Percentiles rank a stretch among this genome's conserved stretches.
phyloP scores from a whole-genome alignment of 2,329 filamentous ascomycete genomes.

The Penicillium sp. region DNA sequence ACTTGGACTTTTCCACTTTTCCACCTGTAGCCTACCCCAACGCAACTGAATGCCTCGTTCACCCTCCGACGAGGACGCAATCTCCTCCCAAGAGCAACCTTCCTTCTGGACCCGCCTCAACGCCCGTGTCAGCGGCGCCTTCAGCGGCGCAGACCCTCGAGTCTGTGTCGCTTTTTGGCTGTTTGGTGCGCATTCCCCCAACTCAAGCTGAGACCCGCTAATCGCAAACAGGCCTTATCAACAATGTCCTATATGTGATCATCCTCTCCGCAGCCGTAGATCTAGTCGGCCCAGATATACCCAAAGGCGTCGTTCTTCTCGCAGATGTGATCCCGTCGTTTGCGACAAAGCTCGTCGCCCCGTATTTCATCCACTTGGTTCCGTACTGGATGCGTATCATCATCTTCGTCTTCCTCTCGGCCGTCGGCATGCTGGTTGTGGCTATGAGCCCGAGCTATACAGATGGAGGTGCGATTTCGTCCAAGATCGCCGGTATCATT shows the following conservation, averaged over 20 bases:
- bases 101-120: conserved; percentile 75
- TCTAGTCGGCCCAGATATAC: conserved; percentile 81
- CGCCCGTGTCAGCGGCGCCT: conserved; percentile 63
- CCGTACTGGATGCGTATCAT: conserved; percentile 77
- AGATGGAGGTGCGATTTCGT: conserved; percentile 62
- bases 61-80: conserved; percentile 23
- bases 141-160: conserved; percentile 68
- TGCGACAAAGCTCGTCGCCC: conserved; percentile 80
- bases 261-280: conserved; percentile 95
- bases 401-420: conserved; percentile 73
- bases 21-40: conserved; percentile 8
- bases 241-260: conserved; percentile 97
- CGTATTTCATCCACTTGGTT: conserved; percentile 89
- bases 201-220: neutral
- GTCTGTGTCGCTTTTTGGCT: conserved; percentile 88
- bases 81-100: conserved; percentile 50
- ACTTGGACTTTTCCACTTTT: neutral
- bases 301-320: conserved; percentile 89
- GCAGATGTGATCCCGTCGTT: conserved; percentile 92
- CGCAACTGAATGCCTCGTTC: conserved; percentile 28
- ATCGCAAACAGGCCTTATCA: conserved; percentile 71
- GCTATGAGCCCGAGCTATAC: conserved; percentile 70
- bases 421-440: conserved; percentile 85
- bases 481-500: conserved; percentile 80
- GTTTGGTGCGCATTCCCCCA: conserved; percentile 64